Evolutionary conservation across 2,329 filamentous ascomycete genomes (phyloP).

Genomic region (Phaeoacremonium minimum): DNA sequence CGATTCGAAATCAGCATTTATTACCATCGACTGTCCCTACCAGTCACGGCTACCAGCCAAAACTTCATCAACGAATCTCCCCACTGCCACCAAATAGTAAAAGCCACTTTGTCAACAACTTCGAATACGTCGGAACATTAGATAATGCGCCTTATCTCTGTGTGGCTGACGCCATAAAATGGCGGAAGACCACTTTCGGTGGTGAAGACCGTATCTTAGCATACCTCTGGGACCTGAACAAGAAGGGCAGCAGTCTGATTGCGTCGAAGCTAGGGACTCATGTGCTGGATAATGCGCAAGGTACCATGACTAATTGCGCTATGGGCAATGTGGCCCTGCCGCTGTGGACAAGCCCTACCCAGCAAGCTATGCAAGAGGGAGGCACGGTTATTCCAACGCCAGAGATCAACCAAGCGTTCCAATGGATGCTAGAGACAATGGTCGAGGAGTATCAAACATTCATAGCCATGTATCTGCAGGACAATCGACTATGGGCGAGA

Average conservation of each 20-base stretch:
- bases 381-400: constrained; percentile 22
- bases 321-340: constrained; percentile 75
- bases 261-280: constrained; percentile 65
- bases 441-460: constrained; percentile 66
- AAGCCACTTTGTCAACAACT: constrained; percentile 61
- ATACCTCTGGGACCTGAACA: constrained; percentile 62
- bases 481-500: constrained; percentile 62
- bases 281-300: constrained; percentile 62
- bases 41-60: constrained; percentile 69
- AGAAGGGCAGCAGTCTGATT: constrained; percentile 55
- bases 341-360: constrained; percentile 32
- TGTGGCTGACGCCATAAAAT: constrained; percentile 66
- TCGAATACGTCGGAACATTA: constrained; percentile 72
- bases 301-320: constrained; percentile 60
- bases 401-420: too few relatives aligned
- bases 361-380: constrained; percentile 22
- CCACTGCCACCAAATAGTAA: constrained; percentile 43
- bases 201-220: constrained; percentile 66
- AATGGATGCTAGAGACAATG: constrained; percentile 55
- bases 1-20: constrained; percentile 68
- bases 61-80: constrained; percentile 21
- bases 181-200: constrained; percentile 63
- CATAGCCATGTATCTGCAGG: constrained; percentile 59
- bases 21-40: constrained; percentile 75
- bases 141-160: constrained; percentile 71